phyloP scores from a whole-genome alignment of 1,139 yeast species.

The Taphrina wiesneri region DNA sequence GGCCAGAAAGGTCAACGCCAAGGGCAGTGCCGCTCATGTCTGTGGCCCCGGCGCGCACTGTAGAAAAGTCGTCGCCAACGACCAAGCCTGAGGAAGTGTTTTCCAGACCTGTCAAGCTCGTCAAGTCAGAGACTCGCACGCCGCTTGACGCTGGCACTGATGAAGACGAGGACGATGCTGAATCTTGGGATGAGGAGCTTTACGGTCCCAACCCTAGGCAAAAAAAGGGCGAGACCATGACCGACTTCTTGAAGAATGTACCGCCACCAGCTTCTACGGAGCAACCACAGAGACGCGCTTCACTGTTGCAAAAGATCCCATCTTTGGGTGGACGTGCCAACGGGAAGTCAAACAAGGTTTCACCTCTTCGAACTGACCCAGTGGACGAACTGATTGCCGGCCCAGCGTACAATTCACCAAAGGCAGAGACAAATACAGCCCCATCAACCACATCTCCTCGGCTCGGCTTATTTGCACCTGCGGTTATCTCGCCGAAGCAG shows the following conservation, averaged over 20 bases:
- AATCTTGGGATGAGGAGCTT: constrained; percentile 11
- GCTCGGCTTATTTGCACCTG: neutral
- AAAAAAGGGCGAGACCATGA: constrained; percentile 11
- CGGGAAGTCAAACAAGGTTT: neutral
- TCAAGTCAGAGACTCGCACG: neutral
- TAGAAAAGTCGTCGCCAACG: neutral
- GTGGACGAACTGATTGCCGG: constrained; percentile 24
- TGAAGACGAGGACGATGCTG: constrained; percentile 22
- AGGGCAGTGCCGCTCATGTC: constrained; percentile 17
- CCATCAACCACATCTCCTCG: neutral
- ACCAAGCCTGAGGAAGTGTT: neutral
- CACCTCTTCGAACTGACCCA: neutral
- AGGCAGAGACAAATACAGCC: neutral
- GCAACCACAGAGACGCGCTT: neutral
- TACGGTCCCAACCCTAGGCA: constrained; percentile 7
- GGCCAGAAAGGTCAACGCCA: constrained; percentile 1
- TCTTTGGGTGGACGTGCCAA: neutral
- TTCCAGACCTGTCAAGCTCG: neutral
- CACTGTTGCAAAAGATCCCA: neutral
- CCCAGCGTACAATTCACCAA: constrained; percentile 18
- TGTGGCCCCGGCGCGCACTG: neutral
- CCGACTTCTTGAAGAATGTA: constrained; percentile 14
- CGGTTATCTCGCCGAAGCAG: neutral
- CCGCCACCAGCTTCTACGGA: constrained; percentile 6
- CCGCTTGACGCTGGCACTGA: constrained; percentile 10